Evolutionary conservation across 345 rosid species (phyloP).

Genomic region (Cochlearia excelsa): DNA sequence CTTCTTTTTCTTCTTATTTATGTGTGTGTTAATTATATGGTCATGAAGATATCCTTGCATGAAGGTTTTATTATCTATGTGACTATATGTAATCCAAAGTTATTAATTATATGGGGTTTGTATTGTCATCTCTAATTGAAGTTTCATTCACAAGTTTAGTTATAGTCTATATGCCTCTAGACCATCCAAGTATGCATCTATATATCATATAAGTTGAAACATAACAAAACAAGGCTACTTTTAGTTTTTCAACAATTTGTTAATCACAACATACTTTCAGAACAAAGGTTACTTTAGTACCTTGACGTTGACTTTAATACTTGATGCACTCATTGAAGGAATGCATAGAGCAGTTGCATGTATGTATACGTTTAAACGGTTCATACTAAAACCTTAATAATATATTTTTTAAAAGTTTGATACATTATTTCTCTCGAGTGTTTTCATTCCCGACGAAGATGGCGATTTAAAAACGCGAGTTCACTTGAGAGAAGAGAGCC

Average conservation of each 20-base stretch:
- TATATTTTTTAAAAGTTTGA: background rate
- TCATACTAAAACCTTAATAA: too few relatives aligned
- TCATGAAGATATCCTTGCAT: conserved; percentile 24
- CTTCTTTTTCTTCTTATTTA: background rate
- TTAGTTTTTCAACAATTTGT: too few relatives aligned
- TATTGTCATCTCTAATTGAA: conserved; percentile 1
- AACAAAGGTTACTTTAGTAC: too few relatives aligned
- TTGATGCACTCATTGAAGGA: too few relatives aligned
- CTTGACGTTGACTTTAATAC: too few relatives aligned
- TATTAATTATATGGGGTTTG: conserved; percentile 3
- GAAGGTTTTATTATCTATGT: conserved; percentile 12
- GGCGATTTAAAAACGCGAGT: conserved; percentile 44
- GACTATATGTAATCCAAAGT: conserved; percentile 8
- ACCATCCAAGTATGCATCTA: too few relatives aligned
- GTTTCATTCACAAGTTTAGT: conserved; percentile 11
- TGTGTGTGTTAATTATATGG: conserved; percentile 25
- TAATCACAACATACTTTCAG: too few relatives aligned
- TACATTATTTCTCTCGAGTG: background rate
- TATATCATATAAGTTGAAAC: too few relatives aligned
- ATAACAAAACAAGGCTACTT: too few relatives aligned
- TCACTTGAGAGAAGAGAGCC: conserved; percentile 61
- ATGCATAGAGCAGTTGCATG: too few relatives aligned
- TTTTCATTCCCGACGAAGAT: conserved; percentile 2
- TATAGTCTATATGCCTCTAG: too few relatives aligned
- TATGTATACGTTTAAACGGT: too few relatives aligned